Conservation (phyloP, 495 filamentous ascomycete genomes). For the Astrothelium subdiscretum region DNA sequence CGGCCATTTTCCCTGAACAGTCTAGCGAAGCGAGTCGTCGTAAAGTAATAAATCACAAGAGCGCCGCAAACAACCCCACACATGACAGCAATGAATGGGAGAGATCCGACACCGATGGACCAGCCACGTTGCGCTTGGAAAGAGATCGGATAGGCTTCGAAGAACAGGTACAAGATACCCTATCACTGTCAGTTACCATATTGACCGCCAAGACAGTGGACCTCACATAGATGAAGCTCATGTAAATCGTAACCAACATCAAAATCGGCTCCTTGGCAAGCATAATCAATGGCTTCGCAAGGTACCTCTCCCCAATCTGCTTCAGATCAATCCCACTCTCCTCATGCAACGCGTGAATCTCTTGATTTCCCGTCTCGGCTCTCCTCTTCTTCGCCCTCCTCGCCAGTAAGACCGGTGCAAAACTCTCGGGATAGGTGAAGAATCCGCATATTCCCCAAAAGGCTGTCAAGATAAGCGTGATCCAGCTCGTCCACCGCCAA, state of each 20-base stretch:
- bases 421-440: conserved; percentile 48
- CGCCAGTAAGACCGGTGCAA: conserved; percentile 41
- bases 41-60: neutral
- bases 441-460: conserved; percentile 24
- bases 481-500: conserved; percentile 40
- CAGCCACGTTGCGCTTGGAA: conserved; percentile 18
- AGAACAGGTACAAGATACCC: conserved; percentile 24
- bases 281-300: conserved; percentile 48
- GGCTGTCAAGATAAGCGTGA: conserved; percentile 3
- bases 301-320: conserved; percentile 15
- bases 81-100: conserved; percentile 15
- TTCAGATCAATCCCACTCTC: conserved; percentile 33
- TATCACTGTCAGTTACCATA: conserved; percentile 17
- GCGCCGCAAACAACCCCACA: neutral
- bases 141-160: conserved; percentile 20
- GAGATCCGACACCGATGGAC: conserved; percentile 12
- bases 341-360: conserved; percentile 44
- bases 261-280: conserved; percentile 48
- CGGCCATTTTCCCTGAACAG: conserved; percentile 25
- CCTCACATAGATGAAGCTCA: conserved; percentile 23
- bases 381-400: conserved; percentile 40
- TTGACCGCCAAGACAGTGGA: neutral
- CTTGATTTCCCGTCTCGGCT: conserved; percentile 45
- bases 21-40: neutral
- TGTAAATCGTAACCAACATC: conserved; percentile 31